Conservation (phyloP, 257 asterid genomes). For the Scutellaria baicalensis region DNA sequence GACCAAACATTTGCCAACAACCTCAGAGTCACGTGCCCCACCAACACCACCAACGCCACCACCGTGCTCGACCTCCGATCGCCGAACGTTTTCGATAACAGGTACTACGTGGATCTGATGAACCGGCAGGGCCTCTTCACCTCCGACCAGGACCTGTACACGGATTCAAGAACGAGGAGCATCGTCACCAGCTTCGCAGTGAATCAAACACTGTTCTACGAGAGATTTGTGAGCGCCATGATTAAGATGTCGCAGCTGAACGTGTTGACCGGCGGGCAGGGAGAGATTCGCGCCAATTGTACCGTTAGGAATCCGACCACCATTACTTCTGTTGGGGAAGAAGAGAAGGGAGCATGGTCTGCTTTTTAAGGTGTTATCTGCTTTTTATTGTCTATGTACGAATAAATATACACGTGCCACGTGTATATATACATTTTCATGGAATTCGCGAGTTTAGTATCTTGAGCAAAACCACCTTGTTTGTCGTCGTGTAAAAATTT, state of each 20-base stretch:
- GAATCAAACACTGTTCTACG: conserved; percentile 38
- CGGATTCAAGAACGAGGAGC: conserved; percentile 39
- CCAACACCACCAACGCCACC: conserved; percentile 29
- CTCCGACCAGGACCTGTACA: conserved; percentile 68
- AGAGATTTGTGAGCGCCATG: conserved; percentile 42
- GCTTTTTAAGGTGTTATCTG: conserved; percentile 4
- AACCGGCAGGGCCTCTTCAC: conserved; percentile 68
- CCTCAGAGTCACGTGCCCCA: conserved; percentile 42
- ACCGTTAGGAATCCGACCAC: conserved; percentile 33
- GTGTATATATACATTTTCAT: no score
- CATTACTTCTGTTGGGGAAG: conserved; percentile 18
- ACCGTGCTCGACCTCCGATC: conserved; percentile 45
- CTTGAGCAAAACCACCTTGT: no score
- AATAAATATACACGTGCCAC: no score
- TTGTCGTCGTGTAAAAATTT: no score
- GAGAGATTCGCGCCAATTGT: conserved; percentile 63
- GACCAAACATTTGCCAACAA: conserved; percentile 44
- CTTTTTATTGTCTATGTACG: no score
- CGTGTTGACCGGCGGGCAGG: conserved; percentile 55
- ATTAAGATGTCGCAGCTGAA: conserved; percentile 57
- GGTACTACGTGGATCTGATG: conserved; percentile 59
- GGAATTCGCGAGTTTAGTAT: no score
- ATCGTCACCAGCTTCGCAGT: conserved; percentile 47
- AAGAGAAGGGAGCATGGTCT: conserved; percentile 14
- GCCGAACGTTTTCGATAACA: conserved; percentile 55